phyloP scores from a whole-genome alignment of 345 rosid genomes.

The Eucalyptus polyanthemos region DNA sequence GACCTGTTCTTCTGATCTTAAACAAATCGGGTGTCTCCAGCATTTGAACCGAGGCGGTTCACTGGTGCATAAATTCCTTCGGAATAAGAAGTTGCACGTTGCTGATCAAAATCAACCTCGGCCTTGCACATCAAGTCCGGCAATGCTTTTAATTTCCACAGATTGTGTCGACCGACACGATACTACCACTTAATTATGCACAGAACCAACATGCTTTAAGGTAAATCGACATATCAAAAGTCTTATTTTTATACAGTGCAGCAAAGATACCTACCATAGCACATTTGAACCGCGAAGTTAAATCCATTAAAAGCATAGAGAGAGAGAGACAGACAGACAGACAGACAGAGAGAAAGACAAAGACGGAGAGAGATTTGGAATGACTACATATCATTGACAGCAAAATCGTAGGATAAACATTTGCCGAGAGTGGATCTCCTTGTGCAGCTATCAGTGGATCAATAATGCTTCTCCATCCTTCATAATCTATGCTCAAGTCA shows the following conservation, averaged over 20 bases:
- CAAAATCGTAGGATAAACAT: neutral
- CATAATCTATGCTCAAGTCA: slow-evolving; percentile 31
- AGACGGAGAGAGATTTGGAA: neutral
- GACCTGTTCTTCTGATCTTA: neutral
- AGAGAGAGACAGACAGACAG: neutral
- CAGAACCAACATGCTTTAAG: neutral
- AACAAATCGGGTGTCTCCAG: neutral
- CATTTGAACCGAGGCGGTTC: neutral
- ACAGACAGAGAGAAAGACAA: neutral
- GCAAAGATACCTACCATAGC: neutral
- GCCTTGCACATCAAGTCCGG: neutral
- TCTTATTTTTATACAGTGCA: neutral
- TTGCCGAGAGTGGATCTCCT: neutral
- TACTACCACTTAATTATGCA: no score
- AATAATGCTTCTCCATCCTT: slow-evolving; percentile 50
- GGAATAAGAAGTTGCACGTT: neutral
- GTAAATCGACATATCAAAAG: neutral
- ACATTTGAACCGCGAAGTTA: neutral
- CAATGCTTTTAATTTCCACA: neutral
- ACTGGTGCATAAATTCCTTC: neutral
- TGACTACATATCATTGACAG: neutral
- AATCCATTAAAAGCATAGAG: neutral
- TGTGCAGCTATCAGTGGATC: slow-evolving; percentile 37
- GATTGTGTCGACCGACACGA: no score
- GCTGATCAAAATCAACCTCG: neutral